phyloP scores from a whole-genome alignment of 2,329 filamentous ascomycete species.

The Westerdykella ornata region DNA sequence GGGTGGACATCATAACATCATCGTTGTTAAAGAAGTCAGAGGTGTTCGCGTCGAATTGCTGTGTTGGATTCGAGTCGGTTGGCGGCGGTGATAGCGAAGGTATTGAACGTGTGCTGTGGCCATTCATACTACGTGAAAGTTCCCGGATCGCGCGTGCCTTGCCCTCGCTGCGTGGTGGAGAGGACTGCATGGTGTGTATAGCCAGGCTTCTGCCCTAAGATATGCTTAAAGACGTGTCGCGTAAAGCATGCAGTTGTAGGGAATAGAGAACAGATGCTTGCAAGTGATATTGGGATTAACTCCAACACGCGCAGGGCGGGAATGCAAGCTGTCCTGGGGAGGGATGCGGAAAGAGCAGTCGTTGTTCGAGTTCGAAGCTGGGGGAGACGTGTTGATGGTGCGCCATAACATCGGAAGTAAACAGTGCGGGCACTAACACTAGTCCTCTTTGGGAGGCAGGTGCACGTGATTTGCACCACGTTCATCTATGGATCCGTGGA shows the following conservation, averaged over 20 bases:
- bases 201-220: conserved; percentile 12
- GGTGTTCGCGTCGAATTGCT: conserved; percentile 24
- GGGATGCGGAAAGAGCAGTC: conserved; percentile 23
- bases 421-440: conserved; percentile 13
- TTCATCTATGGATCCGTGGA: no score
- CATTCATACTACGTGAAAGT: conserved; percentile 30
- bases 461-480: neutral
- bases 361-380: conserved; percentile 8
- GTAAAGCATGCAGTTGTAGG: conserved; percentile 23
- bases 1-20: conserved; percentile 36
- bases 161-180: conserved; percentile 32
- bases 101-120: conserved; percentile 27
- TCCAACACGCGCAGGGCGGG: conserved; percentile 8
- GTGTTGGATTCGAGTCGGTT: conserved; percentile 35
- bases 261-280: conserved; percentile 25
- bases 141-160: conserved; percentile 36
- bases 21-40: conserved; percentile 29
- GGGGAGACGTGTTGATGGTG: conserved; percentile 14
- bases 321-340: conserved; percentile 13
- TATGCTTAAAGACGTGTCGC: conserved; percentile 17
- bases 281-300: conserved; percentile 15
- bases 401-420: conserved; percentile 16
- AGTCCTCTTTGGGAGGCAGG: neutral
- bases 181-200: conserved; percentile 29
- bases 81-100: conserved; percentile 25